phyloP scores from a whole-genome alignment of 2,329 filamentous ascomycete genomes.

The Westerdykella aurantiaca region DNA sequence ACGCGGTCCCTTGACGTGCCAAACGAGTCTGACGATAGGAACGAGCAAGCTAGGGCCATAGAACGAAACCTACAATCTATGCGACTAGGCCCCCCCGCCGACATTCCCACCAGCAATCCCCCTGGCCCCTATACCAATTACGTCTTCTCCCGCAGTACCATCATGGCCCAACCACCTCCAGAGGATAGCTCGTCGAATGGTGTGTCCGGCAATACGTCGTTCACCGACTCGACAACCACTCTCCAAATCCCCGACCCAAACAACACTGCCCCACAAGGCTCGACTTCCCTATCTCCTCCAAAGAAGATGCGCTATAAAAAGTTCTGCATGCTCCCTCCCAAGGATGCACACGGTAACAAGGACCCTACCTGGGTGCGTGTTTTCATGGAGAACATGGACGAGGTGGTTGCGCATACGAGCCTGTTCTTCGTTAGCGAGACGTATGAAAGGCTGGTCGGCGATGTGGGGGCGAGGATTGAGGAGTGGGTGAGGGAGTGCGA shows the following conservation, averaged over 20 bases:
- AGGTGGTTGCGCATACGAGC: conserved; percentile 78
- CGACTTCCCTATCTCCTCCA: conserved; percentile 9
- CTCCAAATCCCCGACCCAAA: conserved; percentile 16
- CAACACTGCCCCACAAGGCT: conserved; percentile 2
- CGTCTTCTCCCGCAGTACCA: conserved; percentile 26
- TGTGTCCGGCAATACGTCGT: background rate
- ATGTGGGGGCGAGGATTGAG: conserved; percentile 62
- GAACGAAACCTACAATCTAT: background rate
- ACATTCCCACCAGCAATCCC: background rate
- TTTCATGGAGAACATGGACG: conserved; percentile 76
- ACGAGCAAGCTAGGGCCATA: background rate
- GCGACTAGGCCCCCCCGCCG: background rate
- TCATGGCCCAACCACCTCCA: conserved; percentile 23
- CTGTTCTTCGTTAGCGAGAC: conserved; percentile 69
- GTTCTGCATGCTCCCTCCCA: conserved; percentile 70
- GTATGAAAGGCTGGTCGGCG: conserved; percentile 71
- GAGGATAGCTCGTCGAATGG: conserved; percentile 13
- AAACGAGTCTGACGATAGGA: background rate
- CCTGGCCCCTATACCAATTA: conserved; percentile 22
- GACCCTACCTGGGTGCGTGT: conserved; percentile 74
- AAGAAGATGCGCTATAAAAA: conserved; percentile 57
- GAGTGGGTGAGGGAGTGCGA: conserved; percentile 64
- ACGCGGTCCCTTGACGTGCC: too few species aligned
- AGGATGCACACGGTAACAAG: conserved; percentile 49
- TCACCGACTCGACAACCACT: conserved; percentile 17